Percentiles rank a stretch among this genome's conserved stretches.
phyloP scores from a whole-genome alignment of 2,329 filamentous ascomycete genomes.

The Fusarium marasasianum region DNA sequence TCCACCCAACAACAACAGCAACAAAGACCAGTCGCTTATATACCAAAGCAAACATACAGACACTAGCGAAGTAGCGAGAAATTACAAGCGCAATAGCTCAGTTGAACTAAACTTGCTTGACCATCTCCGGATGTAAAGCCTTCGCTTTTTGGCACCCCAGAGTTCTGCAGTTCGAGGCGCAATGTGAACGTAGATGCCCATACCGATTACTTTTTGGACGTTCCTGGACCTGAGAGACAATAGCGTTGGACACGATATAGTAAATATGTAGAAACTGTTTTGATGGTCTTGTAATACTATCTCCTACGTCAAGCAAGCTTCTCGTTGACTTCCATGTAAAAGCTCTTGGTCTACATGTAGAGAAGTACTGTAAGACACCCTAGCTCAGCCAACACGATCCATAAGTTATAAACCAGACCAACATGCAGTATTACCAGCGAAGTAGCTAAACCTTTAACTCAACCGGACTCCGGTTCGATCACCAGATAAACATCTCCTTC shows the following conservation, averaged over 20 bases:
- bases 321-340: not conserved
- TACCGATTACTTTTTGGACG: not conserved
- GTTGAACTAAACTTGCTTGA: not conserved
- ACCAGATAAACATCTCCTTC: not conserved
- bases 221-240: not conserved
- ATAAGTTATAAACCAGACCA: not conserved
- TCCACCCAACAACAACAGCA: not conserved
- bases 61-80: conserved; percentile 10
- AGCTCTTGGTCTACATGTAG: not conserved
- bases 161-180: not conserved
- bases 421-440: not conserved
- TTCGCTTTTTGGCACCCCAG: not conserved
- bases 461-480: not conserved
- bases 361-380: too few relatives aligned
- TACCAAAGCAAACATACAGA: not conserved
- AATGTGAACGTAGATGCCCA: not conserved
- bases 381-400: too few relatives aligned
- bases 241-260: rapidly evolving
- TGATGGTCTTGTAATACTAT: rapidly evolving
- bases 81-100: not conserved
- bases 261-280: rapidly evolving
- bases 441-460: not conserved
- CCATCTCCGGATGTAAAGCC: not conserved
- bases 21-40: not conserved
- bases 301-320: rapidly evolving